Percentiles rank a stretch among this genome's conserved stretches.
These are phyloP conservation scores for Xanthoconium stramineum DNA, from an alignment of 768 basidiomycete species.

Conservation along the genomic window DNA sequence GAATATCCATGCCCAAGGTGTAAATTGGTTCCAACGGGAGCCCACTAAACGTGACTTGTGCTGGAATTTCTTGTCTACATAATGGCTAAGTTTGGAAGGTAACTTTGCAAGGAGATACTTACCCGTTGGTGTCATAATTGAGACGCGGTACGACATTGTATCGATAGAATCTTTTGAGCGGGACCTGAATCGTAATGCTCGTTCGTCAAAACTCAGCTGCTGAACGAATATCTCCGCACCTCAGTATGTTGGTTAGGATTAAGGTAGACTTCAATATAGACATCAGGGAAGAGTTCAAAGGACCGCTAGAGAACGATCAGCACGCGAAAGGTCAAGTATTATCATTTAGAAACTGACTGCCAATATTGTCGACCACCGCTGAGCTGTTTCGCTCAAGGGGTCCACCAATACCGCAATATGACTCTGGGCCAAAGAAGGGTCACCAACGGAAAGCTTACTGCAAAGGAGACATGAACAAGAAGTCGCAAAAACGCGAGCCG, in stretches of 20 bases:
- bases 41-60: conserved; percentile 60
- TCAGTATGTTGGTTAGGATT: conserved; percentile 69
- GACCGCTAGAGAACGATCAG: conserved; percentile 13
- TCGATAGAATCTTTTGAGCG: conserved; percentile 90
- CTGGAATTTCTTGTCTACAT: conserved; percentile 54
- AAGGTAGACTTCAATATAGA: conserved; percentile 73
- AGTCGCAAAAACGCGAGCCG: neutral
- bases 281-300: conserved; percentile 51
- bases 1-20: conserved; percentile 91
- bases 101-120: neutral
- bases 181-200: conserved; percentile 49
- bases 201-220: neutral
- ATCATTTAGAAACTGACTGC: conserved; percentile 44
- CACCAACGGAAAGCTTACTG: conserved; percentile 70
- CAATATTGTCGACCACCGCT: conserved; percentile 81
- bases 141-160: conserved; percentile 60
- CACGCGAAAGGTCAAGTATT: neutral
- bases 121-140: conserved; percentile 72
- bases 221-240: conserved; percentile 38
- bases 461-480: neutral
- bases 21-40: conserved; percentile 87
- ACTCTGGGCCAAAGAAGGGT: conserved; percentile 62
- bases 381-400: conserved; percentile 79
- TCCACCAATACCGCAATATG: conserved; percentile 76
- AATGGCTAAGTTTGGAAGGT: neutral